A percentile compares a stretch with the other conserved stretches of the same genome.
These are phyloP conservation scores for Rhypophila decipiens DNA, from an alignment of 495 filamentous ascomycete species.

Conservation along the genomic window DNA sequence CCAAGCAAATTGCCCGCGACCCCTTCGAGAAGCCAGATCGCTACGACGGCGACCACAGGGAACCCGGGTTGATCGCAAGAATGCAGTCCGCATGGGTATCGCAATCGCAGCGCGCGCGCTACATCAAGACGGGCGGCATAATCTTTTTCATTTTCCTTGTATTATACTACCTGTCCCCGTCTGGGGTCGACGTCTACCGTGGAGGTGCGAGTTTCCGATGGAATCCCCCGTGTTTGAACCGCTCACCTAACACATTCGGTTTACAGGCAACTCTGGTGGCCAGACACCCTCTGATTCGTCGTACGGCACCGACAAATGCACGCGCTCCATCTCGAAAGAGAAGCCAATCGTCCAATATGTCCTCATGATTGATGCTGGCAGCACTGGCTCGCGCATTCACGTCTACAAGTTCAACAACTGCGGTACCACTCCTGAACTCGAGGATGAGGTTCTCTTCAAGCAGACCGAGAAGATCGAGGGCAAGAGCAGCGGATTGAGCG, in stretches of 20 bases:
- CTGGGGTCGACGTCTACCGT: slow-evolving; percentile 38
- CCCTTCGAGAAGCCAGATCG: slow-evolving; percentile 53
- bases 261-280: too few relatives aligned
- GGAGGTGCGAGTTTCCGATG: slow-evolving; percentile 25
- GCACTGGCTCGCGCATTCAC: slow-evolving; percentile 95
- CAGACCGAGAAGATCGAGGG: slow-evolving; percentile 68
- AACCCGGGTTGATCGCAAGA: slow-evolving; percentile 39
- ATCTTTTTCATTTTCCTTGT: slow-evolving; percentile 67
- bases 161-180: slow-evolving; percentile 67
- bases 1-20: slow-evolving; percentile 49
- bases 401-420: slow-evolving; percentile 99
- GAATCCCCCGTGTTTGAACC: not conserved
- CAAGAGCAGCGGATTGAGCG: slow-evolving; percentile 77
- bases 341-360: slow-evolving; percentile 97
- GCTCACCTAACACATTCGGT: too few relatives aligned
- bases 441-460: slow-evolving; percentile 77
- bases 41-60: slow-evolving; percentile 40
- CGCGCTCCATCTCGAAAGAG: slow-evolving; percentile 68
- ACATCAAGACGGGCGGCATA: slow-evolving; percentile 75
- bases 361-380: slow-evolving; percentile 97
- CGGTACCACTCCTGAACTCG: slow-evolving; percentile 88
- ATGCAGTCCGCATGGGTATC: slow-evolving; percentile 55
- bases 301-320: slow-evolving; percentile 64
- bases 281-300: slow-evolving; percentile 54
- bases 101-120: slow-evolving; percentile 68